A percentile compares a stretch with the other conserved stretches of the same genome.
Conservation (phyloP, 768 basidiomycete genomes). For the Cyclocybe cylindracea region DNA sequence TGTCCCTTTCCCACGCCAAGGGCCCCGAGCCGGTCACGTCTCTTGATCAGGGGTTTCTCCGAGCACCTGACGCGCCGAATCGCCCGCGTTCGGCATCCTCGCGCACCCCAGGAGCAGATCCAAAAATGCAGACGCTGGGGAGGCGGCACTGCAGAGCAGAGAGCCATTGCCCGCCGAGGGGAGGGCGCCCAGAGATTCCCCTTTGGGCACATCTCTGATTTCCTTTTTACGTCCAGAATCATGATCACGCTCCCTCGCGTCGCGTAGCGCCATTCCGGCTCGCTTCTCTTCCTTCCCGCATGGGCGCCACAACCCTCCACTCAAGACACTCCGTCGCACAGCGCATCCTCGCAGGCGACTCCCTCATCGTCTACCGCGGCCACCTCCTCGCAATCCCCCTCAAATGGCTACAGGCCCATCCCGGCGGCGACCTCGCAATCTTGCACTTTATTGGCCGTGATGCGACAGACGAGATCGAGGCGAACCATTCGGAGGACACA, state of each 20-base stretch:
- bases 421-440: conserved; percentile 86
- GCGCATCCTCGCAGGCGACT: conserved; percentile 74
- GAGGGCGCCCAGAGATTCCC: background rate
- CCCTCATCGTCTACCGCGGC: conserved; percentile 71
- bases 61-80: too few species aligned
- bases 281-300: conserved; percentile 12
- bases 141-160: background rate
- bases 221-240: background rate
- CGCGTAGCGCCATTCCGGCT: conserved; percentile 1
- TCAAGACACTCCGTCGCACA: conserved; percentile 56
- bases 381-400: conserved; percentile 65
- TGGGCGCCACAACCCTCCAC: conserved; percentile 31
- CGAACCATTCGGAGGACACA: conserved; percentile 74
- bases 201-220: conserved; percentile 1
- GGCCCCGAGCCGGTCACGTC: background rate
- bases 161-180: background rate
- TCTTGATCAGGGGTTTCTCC: too few species aligned
- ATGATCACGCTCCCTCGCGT: background rate
- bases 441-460: conserved; percentile 96
- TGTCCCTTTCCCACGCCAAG: conserved; percentile 34
- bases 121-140: too few species aligned
- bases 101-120: too few species aligned
- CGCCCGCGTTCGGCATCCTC: too few species aligned
- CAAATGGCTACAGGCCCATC: conserved; percentile 83
- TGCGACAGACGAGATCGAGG: conserved; percentile 92